Percentiles rank a stretch among this genome's conserved stretches.
These are phyloP conservation scores for Blastobotrys buckinghamii DNA, from an alignment of 1,139 yeast genomes.

Conservation along the genomic window DNA sequence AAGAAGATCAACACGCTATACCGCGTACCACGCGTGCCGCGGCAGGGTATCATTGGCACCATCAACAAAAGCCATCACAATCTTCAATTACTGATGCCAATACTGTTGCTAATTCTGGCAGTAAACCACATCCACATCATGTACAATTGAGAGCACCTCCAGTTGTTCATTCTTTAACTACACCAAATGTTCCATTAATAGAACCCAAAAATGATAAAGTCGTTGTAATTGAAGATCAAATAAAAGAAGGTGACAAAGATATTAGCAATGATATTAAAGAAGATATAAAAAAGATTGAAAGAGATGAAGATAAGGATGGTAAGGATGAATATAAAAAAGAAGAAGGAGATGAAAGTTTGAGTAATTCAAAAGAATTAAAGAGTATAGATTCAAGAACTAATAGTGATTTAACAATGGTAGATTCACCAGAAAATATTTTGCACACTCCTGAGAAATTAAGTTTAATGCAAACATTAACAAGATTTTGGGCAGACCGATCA, in stretches of 20 bases:
- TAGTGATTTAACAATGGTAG: conserved; percentile 4
- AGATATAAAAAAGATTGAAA: background rate
- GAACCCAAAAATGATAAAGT: background rate
- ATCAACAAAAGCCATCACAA: background rate
- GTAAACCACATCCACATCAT: background rate
- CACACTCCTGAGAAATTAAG: conserved; percentile 64
- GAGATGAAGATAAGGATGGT: background rate
- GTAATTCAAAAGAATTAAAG: background rate
- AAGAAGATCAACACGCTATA: conserved; percentile 19
- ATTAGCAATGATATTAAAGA: background rate
- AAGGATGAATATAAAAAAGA: background rate
- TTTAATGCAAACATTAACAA: conserved; percentile 74
- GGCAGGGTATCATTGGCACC: background rate
- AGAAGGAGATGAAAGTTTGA: background rate
- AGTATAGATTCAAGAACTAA: conserved; percentile 1
- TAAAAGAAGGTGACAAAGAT: background rate
- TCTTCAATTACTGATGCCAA: background rate
- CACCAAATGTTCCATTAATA: background rate
- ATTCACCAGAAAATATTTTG: conserved; percentile 7
- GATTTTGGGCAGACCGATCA: conserved; percentile 96
- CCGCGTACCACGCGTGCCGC: background rate
- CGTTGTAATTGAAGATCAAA: background rate
- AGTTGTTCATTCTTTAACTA: background rate
- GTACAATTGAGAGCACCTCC: background rate
- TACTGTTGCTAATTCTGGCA: no score